A percentile compares a stretch with the other conserved stretches of the same genome.
These are phyloP conservation scores for Penicillium paradoxum DNA, from an alignment of 495 filamentous ascomycete species.

Conservation along the genomic window DNA sequence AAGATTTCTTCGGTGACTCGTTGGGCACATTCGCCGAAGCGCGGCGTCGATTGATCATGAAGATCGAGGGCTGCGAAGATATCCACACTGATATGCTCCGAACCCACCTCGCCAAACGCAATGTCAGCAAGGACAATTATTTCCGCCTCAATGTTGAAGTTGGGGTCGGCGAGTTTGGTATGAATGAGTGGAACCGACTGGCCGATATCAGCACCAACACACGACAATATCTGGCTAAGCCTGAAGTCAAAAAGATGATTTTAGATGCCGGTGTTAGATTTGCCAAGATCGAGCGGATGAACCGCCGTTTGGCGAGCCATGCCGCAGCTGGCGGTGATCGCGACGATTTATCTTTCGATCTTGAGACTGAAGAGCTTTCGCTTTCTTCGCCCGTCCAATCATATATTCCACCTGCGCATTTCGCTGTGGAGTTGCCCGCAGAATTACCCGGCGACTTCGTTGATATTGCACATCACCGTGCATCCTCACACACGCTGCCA, in stretches of 20 bases:
- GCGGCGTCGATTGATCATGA: conserved; percentile 70
- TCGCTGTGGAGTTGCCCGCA: conserved; percentile 62
- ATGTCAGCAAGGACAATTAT: conserved; percentile 86
- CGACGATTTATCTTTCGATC: conserved; percentile 24
- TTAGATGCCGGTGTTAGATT: conserved; percentile 73
- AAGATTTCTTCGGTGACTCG: conserved; percentile 71
- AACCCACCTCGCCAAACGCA: conserved; percentile 68
- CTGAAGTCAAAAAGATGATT: conserved; percentile 69
- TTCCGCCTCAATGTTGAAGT: conserved; percentile 97
- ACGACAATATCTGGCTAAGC: conserved; percentile 69
- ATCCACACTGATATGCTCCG: conserved; percentile 80
- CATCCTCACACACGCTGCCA: conserved; percentile 23
- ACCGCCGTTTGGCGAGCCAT: conserved; percentile 40
- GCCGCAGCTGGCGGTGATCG: conserved; percentile 33
- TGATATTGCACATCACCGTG: conserved; percentile 31
- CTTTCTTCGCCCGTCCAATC: conserved; percentile 8
- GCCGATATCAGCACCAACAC: conserved; percentile 92
- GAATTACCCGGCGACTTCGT: conserved; percentile 59
- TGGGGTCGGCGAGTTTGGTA: conserved; percentile 94
- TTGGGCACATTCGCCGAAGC: conserved; percentile 86
- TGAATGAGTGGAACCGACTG: conserved; percentile 96
- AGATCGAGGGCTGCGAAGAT: conserved; percentile 92
- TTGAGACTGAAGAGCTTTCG: conserved; percentile 22
- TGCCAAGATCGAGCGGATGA: conserved; percentile 73
- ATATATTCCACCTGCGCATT: conserved; percentile 31